Percentiles rank a stretch among this genome's conserved stretches.
Evolutionary conservation across 495 filamentous ascomycete genomes (phyloP).

Genomic region (Hypoxylon lenormandii): DNA sequence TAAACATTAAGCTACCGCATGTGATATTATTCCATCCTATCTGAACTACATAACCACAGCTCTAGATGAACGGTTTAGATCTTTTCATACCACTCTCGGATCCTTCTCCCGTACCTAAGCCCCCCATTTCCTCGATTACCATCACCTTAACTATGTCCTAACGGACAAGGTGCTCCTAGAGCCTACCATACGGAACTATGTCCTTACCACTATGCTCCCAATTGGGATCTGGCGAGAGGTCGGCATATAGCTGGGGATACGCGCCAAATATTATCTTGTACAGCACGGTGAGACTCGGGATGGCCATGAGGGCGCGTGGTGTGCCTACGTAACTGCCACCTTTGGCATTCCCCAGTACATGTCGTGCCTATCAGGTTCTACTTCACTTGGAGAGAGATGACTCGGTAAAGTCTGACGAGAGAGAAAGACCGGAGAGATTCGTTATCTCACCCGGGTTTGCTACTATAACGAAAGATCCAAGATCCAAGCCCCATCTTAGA

Average conservation of each 20-base stretch:
- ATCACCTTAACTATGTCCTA: constrained; percentile 34
- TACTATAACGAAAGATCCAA: constrained; percentile 25
- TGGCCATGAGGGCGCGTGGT: constrained; percentile 3
- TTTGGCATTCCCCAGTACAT: neutral
- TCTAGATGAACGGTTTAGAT: neutral
- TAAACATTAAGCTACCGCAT: too few species aligned
- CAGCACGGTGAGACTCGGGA: too few species aligned
- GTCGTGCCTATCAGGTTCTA: too few species aligned
- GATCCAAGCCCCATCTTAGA: constrained; percentile 55
- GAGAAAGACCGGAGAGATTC: too few species aligned
- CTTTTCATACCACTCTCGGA: constrained; percentile 39
- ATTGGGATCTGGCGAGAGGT: too few species aligned
- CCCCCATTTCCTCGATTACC: constrained; percentile 23
- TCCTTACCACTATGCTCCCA: constrained; percentile 28
- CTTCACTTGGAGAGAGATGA: too few species aligned
- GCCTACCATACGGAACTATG: constrained; percentile 57
- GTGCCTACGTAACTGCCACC: constrained; percentile 15
- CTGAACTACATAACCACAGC: too few species aligned
- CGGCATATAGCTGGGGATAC: too few species aligned
- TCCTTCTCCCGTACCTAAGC: constrained; percentile 21
- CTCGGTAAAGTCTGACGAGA: too few species aligned
- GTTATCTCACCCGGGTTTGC: too few species aligned
- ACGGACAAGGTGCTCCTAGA: constrained; percentile 14
- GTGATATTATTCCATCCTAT: too few species aligned
- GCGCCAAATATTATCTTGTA: too few species aligned